Evolutionary conservation across 192 early-diverging fungal genomes (phyloP).

Genomic region (Borealophlyctis nickersoniae): DNA sequence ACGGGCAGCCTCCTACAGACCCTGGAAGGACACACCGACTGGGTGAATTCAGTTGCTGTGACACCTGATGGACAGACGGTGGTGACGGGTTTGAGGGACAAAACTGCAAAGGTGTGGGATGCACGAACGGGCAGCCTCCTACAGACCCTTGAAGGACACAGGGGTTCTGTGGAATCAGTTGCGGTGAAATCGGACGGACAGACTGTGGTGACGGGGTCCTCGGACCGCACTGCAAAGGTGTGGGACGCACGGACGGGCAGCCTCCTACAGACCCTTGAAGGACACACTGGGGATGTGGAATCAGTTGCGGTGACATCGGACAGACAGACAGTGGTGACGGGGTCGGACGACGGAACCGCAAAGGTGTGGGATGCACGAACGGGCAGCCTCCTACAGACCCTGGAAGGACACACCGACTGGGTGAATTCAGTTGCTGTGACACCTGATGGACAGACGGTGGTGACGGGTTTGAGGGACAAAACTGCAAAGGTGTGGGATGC

Average conservation of each 20-base stretch:
- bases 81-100: conserved; percentile 77
- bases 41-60: conserved; percentile 88
- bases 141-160: conserved; percentile 91
- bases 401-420: conserved; percentile 93
- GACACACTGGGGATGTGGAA: no score
- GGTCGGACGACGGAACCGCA: conserved; percentile 45
- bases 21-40: conserved; percentile 92
- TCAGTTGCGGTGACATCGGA: no score
- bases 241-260: conserved; percentile 69
- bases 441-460: conserved; percentile 31
- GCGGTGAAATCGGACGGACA: conserved; percentile 92
- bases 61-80: background rate
- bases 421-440: conserved; percentile 73
- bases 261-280: conserved; percentile 39
- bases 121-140: conserved; percentile 70
- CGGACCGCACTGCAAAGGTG: conserved; percentile 88
- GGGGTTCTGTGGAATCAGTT: conserved; percentile 93
- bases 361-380: conserved; percentile 57
- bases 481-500: conserved; percentile 43
- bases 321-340: conserved; percentile 39
- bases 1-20: conserved; percentile 80
- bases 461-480: conserved; percentile 45
- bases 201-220: conserved; percentile 83
- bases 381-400: conserved; percentile 76
- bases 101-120: conserved; percentile 93